Percentiles rank a stretch among this genome's conserved stretches.
These are phyloP conservation scores for Lithohypha guttulata DNA, from an alignment of 2,329 filamentous ascomycete genomes.

Conservation along the genomic window DNA sequence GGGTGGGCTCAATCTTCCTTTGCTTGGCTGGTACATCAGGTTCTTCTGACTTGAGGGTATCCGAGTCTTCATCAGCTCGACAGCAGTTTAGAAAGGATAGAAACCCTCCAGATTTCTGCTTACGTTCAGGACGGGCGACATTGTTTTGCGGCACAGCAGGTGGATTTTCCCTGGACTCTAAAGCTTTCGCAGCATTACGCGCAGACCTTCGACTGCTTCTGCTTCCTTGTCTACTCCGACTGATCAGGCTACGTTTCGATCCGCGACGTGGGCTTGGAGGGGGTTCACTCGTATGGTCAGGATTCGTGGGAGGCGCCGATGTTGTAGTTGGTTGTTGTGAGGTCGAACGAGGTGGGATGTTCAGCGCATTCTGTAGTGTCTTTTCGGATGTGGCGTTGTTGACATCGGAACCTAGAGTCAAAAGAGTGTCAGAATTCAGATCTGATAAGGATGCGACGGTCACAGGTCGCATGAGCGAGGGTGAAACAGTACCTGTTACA, in stretches of 20 bases:
- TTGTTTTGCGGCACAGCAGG: constrained; percentile 15
- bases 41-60: constrained; percentile 18
- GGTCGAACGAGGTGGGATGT: constrained; percentile 19
- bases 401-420: constrained; percentile 11
- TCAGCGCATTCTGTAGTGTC: constrained; percentile 12
- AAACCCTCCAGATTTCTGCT: constrained; percentile 16
- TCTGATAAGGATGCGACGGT: not conserved
- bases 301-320: constrained; percentile 8
- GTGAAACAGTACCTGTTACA: constrained; percentile 18
- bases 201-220: constrained; percentile 20
- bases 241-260: constrained; percentile 22
- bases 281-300: constrained; percentile 12
- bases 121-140: constrained; percentile 14
- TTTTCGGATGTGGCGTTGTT: constrained; percentile 5
- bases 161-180: constrained; percentile 15
- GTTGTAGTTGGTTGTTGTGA: constrained; percentile 13
- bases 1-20: constrained; percentile 17
- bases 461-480: constrained; percentile 6
- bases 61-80: constrained; percentile 13
- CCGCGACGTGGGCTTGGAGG: constrained; percentile 18
- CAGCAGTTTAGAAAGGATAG: constrained; percentile 22
- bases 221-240: constrained; percentile 21
- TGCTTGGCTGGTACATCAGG: constrained; percentile 21
- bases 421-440: constrained; percentile 13
- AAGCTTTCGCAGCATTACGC: constrained; percentile 14